Evolutionary conservation across 148 eudicot species (phyloP).

Genomic region (Vaccinium darrowii): DNA sequence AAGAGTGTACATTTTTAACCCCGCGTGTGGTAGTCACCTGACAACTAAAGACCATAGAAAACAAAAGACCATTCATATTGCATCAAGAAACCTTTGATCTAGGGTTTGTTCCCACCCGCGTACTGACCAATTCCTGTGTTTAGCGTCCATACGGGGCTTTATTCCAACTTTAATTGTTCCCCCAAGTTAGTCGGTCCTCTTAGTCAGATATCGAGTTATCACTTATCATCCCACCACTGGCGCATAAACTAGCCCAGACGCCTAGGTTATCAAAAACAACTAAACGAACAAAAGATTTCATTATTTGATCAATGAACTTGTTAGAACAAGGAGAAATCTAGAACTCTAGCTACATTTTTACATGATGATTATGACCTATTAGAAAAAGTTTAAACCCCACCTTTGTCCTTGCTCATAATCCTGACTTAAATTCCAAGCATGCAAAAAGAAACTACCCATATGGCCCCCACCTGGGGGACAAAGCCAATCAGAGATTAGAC

Average conservation of each 20-base stretch:
- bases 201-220: not conserved
- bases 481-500: slow-evolving; percentile 21
- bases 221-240: no score
- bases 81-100: not conserved
- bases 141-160: no score
- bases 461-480: not conserved
- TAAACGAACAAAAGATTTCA: not conserved
- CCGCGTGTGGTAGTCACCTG: not conserved
- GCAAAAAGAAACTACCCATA: not conserved
- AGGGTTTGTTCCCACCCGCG: not conserved
- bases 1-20: not conserved
- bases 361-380: not conserved
- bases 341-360: not conserved
- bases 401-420: slow-evolving; percentile 6
- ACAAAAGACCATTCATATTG: no score
- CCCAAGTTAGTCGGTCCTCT: not conserved
- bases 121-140: no score
- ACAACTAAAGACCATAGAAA: not conserved
- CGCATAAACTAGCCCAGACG: no score
- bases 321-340: not conserved
- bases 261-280: not conserved
- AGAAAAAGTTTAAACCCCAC: slow-evolving; percentile 9
- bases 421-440: slow-evolving; percentile 14
- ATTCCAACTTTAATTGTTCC: no score
- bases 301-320: not conserved